Percentiles rank a stretch among this genome's conserved stretches.
phyloP scores from a whole-genome alignment of 768 basidiomycete genomes.

The Agaricus sinodeliciosus region DNA sequence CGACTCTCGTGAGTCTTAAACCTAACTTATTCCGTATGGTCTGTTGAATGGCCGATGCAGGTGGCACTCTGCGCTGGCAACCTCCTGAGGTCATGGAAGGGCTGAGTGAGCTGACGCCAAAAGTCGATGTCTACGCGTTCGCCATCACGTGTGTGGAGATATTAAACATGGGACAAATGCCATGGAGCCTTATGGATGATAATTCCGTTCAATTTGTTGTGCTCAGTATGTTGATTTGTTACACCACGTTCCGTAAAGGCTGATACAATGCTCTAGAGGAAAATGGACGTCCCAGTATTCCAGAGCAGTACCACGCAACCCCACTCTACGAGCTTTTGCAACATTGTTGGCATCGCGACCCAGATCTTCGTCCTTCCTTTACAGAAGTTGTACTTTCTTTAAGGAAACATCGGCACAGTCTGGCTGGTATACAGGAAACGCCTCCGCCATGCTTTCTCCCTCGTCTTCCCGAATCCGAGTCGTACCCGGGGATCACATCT shows the following conservation, averaged over 20 bases:
- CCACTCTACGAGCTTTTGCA: slow-evolving; percentile 42
- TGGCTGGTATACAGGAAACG: slow-evolving; percentile 7
- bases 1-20: slow-evolving; percentile 34
- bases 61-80: slow-evolving; percentile 66
- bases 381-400: slow-evolving; percentile 40
- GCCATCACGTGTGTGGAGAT: slow-evolving; percentile 66
- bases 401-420: slow-evolving; percentile 35
- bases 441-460: not conserved
- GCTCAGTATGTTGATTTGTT: slow-evolving; percentile 29
- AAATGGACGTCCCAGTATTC: slow-evolving; percentile 45
- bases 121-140: slow-evolving; percentile 67
- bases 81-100: slow-evolving; percentile 63
- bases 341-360: slow-evolving; percentile 51
- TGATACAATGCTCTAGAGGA: slow-evolving; percentile 27
- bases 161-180: slow-evolving; percentile 54
- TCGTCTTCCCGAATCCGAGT: slow-evolving; percentile 1
- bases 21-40: not conserved
- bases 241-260: slow-evolving; percentile 10
- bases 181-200: slow-evolving; percentile 51
- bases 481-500: not conserved
- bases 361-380: slow-evolving; percentile 48
- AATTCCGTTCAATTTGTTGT: slow-evolving; percentile 46
- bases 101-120: slow-evolving; percentile 36
- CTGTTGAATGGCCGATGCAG: slow-evolving; percentile 21
- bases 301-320: slow-evolving; percentile 31